Evolutionary conservation across 208 protist species (phyloP), one percentile per base, ranked within the genome.

Genomic region (Novymonas esmeraldas): DNA sequence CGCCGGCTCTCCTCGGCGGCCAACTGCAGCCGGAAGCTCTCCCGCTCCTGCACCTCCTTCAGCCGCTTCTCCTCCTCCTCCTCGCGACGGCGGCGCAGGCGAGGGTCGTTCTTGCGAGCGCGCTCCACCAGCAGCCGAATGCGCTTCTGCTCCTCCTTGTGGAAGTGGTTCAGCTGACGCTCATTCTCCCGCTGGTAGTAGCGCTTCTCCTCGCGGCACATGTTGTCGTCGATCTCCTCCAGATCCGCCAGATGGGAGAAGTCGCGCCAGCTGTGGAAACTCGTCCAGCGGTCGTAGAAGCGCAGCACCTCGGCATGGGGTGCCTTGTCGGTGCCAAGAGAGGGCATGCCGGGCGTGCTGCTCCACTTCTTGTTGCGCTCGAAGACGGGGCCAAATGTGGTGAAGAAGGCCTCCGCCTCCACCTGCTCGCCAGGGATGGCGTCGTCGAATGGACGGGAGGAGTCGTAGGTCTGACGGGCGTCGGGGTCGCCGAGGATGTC

Each of bases 111-210:
- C 64, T 90, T 94, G 6, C 91, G 79, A 4, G 96, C 93, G 18
- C 92, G 72, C 33, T 98, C 94, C 3, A 98, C 90, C 1, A 99
- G 70, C 18, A 79, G 84, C 22, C 76, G 78, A 64, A 99, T 84
- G 31, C 97, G 81, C 64, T 92, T 79, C 61, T 85, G 77, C 82
- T 99, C 97, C 44, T 97, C 85, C 46, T 89, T 89, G 65, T 89
- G 87, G 39, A 81, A 73, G 49, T 94, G 87, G 18, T 61, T 76
- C 50, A 97, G 79, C 46, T 95, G 78, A 24, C 95, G 93, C 41
- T 97, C 93, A 64, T 99, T 99, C 69, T 99, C 89, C n/a, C 94
- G 90, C 68, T 95, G 85, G 85, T 99, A 99, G 85, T 94, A 99
- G 59, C 98, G 87, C 68, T 95, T 97, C 84, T 99, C 98, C 73